Base-by-base conservation (phyloP, 352 stramenopile genomes). In the Pythium apleroticum region DNA sequence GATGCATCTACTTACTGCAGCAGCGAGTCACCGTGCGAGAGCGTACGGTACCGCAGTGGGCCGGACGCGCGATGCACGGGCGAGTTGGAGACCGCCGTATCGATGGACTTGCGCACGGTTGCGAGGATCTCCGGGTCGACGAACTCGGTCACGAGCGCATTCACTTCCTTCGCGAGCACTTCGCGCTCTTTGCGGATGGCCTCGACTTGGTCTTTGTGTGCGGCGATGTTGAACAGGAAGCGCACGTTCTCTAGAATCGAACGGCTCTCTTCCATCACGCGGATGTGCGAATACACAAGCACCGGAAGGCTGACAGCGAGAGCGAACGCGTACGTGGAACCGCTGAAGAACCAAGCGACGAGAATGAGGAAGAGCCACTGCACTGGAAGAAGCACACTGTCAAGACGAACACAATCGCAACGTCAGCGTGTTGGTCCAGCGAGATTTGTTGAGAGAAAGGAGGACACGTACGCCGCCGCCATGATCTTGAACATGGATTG, bases 401-500 rank as follows among this genome's bases (percentile, higher is more conserved):
- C 9, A 30, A 65, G 3, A 46, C 57, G 63, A 33, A 41, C n/a
- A n/a, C 22, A 52, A 39, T 20, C 22, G 46, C 1, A 43, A 74
- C 46, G 71, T 57, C 3, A 55, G 37, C n/a, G 55, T 24, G 54
- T 28, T 50, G 15, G 63, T n/a, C n/a, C n/a, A n/a, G n/a, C n/a
- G n/a, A n/a, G n/a, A n/a, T n/a, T n/a, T n/a, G n/a, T n/a, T n/a
- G n/a, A 17, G 33, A 30, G 45, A 22, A 31, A 15, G 35, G 25
- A 15, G 14, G 27, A n/a, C 14, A 66, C 81, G 66, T 77, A 90
- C 81, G 25, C 73, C 10, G 76, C 79, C 14, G 78, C 81, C 55
- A 90, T 87, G 59, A 90, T 89, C 70, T 92, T 92, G 64, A 90
- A 90, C 81, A 90, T 90, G 5, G 79, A 89, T 69, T 81, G 86